Conservation (phyloP, 2,329 filamentous ascomycete species). For the Harringtonia lauricola region DNA sequence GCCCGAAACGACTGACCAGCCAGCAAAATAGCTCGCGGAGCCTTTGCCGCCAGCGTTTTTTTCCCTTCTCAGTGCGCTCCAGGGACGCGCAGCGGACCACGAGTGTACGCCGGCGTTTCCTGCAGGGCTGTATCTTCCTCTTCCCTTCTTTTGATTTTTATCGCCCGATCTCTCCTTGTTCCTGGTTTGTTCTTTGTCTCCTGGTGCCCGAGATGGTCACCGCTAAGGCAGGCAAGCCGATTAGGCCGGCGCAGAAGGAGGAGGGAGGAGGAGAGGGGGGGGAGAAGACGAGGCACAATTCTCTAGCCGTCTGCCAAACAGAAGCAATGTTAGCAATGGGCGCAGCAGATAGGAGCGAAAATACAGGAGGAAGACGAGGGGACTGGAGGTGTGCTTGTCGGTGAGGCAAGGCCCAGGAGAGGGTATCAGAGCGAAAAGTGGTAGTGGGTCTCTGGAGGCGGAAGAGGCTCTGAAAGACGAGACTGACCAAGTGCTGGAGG, state of each 20-base stretch:
- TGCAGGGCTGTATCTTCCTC: not conserved
- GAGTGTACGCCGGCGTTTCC: not conserved
- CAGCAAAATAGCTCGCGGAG: not conserved
- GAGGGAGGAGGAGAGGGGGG: not conserved
- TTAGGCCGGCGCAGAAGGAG: slow-evolving; percentile 1
- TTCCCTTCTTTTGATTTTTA: not conserved
- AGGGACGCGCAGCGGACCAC: not conserved
- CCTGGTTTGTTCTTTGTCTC: not conserved
- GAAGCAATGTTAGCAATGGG: not conserved
- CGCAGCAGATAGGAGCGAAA: not conserved
- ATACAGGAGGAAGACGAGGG: not conserved
- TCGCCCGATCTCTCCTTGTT: too few relatives aligned
- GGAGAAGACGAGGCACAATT: not conserved
- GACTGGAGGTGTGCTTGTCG: not conserved
- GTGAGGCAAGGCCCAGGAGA: not conserved
- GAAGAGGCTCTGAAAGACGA: not conserved
- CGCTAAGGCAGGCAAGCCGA: slow-evolving; percentile 3
- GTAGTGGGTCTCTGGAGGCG: not conserved
- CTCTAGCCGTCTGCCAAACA: not conserved
- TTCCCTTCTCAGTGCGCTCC: not conserved
- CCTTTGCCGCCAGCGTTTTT: not conserved
- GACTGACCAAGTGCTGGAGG: not conserved
- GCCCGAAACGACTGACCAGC: slow-evolving; percentile 1
- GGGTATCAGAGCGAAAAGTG: not conserved
- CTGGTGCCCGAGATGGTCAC: not conserved